Evolutionary conservation across 768 basidiomycete species (phyloP).

Genomic region (Serendipita indica): DNA sequence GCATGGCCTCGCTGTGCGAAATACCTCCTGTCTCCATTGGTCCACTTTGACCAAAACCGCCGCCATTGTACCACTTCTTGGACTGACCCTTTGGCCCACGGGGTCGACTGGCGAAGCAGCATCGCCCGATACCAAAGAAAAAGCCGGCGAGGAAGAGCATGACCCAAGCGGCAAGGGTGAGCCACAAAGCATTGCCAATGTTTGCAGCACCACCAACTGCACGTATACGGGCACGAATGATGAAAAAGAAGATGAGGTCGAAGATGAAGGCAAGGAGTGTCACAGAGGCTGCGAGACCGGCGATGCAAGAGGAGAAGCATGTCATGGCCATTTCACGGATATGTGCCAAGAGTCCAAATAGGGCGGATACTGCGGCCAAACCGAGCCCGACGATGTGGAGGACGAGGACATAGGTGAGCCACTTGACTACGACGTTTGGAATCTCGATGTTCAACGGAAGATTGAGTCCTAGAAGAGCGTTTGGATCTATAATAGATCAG

Average conservation of each 20-base stretch:
- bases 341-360: conserved; percentile 81
- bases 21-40: conserved; percentile 16
- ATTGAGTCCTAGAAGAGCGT: conserved; percentile 57
- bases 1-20: conserved; percentile 41
- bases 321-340: conserved; percentile 75
- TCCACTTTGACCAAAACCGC: conserved; percentile 1
- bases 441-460: conserved; percentile 42
- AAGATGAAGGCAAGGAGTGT: conserved; percentile 83
- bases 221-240: conserved; percentile 76
- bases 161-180: conserved; percentile 75
- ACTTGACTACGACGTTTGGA: conserved; percentile 74
- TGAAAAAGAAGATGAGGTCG: conserved; percentile 81
- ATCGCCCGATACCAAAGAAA: conserved; percentile 70
- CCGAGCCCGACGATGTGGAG: conserved; percentile 80
- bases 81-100: conserved; percentile 24
- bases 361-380: conserved; percentile 49
- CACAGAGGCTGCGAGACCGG: conserved; percentile 64
- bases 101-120: conserved; percentile 53
- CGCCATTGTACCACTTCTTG: conserved; percentile 1
- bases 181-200: conserved; percentile 84
- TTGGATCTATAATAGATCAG: conserved; percentile 46
- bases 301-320: conserved; percentile 67
- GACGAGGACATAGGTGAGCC: conserved; percentile 88
- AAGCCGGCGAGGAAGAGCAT: conserved; percentile 84
- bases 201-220: conserved; percentile 57